These are phyloP conservation scores for Gaultheria prostrata DNA, from an alignment of 148 eudicot species.

Conservation along the genomic window DNA sequence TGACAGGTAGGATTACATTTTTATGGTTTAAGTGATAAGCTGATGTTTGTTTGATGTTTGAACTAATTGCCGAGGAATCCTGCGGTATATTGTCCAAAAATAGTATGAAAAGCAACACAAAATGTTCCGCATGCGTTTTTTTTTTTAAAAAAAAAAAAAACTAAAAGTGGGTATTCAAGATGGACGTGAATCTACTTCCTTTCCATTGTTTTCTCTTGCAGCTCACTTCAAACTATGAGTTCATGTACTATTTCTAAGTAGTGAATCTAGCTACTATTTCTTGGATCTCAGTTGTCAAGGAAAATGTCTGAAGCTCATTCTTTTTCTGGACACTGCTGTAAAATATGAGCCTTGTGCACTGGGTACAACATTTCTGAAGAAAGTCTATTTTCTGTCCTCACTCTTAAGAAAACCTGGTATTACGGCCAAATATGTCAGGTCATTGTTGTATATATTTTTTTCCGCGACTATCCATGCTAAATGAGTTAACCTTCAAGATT, in stretches of 20 bases:
- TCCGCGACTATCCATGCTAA: not conserved
- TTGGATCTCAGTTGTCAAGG: not conserved
- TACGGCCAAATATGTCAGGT: not conserved
- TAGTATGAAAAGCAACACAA: conserved; percentile 1
- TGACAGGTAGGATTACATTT: conserved; percentile 59
- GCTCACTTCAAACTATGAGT: not conserved
- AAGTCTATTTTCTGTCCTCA: not conserved
- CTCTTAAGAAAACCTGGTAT: not conserved
- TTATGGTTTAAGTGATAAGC: not conserved
- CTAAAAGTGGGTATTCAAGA: not conserved
- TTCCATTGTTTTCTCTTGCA: not conserved
- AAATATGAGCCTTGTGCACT: not conserved
- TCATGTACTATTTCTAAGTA: not conserved
- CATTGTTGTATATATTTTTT: not conserved
- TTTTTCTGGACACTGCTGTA: not conserved
- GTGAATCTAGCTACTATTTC: not conserved
- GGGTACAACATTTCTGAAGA: not conserved
- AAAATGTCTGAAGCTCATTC: not conserved
- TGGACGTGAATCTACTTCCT: not conserved
- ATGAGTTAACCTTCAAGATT: not conserved
- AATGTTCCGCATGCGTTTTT: not conserved
- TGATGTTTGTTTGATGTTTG: not conserved
- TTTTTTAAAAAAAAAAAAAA: not conserved
- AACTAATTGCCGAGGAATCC: not conserved
- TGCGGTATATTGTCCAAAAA: not conserved